phyloP scores from a whole-genome alignment of 1,284 basidiomycete genomes.

The Pseudozyma tsukubaensis region DNA sequence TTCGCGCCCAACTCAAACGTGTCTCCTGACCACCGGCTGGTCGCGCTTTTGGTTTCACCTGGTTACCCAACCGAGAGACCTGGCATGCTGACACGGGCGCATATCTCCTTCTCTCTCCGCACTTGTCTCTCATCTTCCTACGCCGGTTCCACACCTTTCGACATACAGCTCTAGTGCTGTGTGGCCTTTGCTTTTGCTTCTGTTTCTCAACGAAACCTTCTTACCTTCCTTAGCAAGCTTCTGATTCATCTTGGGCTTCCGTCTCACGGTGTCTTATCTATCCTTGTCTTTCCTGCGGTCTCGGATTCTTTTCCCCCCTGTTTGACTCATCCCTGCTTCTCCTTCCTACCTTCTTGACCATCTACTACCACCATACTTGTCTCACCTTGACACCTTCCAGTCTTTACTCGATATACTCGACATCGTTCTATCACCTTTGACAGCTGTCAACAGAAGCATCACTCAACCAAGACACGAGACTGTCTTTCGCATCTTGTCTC shows the following conservation, averaged over 20 bases:
- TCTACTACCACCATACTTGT: slow-evolving; percentile 46
- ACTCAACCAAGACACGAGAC: background rate
- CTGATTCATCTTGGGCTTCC: slow-evolving; percentile 33
- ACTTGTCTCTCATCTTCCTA: slow-evolving; percentile 30
- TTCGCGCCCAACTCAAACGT: slow-evolving; percentile 6
- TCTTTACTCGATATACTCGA: slow-evolving; percentile 14
- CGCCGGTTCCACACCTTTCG: slow-evolving; percentile 13
- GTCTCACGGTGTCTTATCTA: slow-evolving; percentile 50
- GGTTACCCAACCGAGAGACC: slow-evolving; percentile 21
- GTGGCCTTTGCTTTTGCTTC: background rate
- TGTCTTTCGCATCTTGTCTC: background rate
- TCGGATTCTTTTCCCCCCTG: slow-evolving; percentile 18
- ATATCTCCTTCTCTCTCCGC: slow-evolving; percentile 15
- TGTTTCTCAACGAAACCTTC: slow-evolving; percentile 14
- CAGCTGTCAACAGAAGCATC: slow-evolving; percentile 2
- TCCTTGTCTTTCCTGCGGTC: slow-evolving; percentile 50
- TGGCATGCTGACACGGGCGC: slow-evolving; percentile 40
- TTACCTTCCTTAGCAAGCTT: slow-evolving; percentile 1
- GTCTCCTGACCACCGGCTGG: background rate
- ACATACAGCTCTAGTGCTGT: slow-evolving; percentile 1
- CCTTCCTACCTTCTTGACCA: slow-evolving; percentile 8
- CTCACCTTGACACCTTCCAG: slow-evolving; percentile 25
- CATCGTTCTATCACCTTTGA: background rate
- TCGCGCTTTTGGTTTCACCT: slow-evolving; percentile 34
- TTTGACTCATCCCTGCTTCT: slow-evolving; percentile 31